A percentile compares a stretch with the other conserved stretches of the same genome.
Evolutionary conservation across 192 early-diverging fungal species (phyloP).

Genomic region (Linnemannia exigua): DNA sequence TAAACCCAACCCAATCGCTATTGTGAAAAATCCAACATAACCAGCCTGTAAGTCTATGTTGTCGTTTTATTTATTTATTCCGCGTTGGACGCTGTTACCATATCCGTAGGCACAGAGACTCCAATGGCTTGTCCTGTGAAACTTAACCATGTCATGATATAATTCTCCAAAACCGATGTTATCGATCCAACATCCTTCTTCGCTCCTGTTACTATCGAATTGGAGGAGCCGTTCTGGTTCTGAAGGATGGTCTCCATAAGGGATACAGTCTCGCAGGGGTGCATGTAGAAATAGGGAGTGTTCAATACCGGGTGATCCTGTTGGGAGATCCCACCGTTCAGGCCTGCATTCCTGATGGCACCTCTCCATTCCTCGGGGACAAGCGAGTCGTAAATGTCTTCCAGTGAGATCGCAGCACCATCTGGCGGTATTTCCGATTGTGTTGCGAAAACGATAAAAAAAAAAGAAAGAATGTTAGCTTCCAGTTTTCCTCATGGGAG

Average conservation of each 20-base stretch:
- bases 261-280: constrained; percentile 73
- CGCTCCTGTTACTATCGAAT: constrained; percentile 3
- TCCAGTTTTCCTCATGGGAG: no score
- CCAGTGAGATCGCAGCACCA: constrained; percentile 49
- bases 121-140: constrained; percentile 52
- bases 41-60: no score
- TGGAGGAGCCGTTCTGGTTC: no score
- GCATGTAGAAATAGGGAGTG: constrained; percentile 70
- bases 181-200: not conserved
- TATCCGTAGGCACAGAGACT: constrained; percentile 11
- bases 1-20: not conserved
- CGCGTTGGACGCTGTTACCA: not conserved
- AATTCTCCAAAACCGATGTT: constrained; percentile 25
- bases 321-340: constrained; percentile 59
- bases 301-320: constrained; percentile 71
- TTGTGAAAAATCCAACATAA: not conserved
- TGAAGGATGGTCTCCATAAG: constrained; percentile 59
- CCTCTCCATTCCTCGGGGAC: constrained; percentile 45
- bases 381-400: constrained; percentile 61
- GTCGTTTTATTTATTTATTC: not conserved
- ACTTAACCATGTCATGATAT: constrained; percentile 47
- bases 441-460: not conserved
- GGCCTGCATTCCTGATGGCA: constrained; percentile 41
- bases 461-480: not conserved
- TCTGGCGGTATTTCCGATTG: no score